Evolutionary conservation across 2,329 filamentous ascomycete species (phyloP).

Genomic region (Pseudonectria buxi): DNA sequence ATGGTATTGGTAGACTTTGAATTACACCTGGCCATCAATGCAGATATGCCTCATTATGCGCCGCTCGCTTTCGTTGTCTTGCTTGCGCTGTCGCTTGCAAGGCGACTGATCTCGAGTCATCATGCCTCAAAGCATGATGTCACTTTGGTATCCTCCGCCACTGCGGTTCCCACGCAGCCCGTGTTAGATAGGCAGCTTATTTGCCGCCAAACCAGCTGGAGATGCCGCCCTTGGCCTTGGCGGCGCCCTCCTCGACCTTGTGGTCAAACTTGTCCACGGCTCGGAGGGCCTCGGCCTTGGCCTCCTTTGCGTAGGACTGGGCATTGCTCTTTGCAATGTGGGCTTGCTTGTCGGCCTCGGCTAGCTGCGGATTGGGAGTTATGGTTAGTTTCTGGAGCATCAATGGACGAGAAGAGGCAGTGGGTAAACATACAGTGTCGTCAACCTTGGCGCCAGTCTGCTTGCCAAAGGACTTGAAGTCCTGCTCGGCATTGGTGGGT

Average conservation of each 20-base stretch:
- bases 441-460: constrained; percentile 61
- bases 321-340: constrained; percentile 54
- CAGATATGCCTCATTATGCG: too few relatives aligned
- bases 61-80: not conserved
- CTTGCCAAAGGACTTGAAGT: constrained; percentile 42
- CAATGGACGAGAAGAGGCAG: too few relatives aligned
- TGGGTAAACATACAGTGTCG: constrained; percentile 60
- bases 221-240: constrained; percentile 77
- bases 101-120: too few relatives aligned
- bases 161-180: not conserved
- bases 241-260: constrained; percentile 69
- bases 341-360: constrained; percentile 58
- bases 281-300: constrained; percentile 57
- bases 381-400: constrained; percentile 4
- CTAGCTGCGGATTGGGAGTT: constrained; percentile 18
- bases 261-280: constrained; percentile 79
- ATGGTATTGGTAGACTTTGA: too few relatives aligned
- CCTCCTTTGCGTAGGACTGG: constrained; percentile 54
- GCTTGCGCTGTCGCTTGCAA: too few relatives aligned
- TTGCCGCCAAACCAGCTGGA: constrained; percentile 75
- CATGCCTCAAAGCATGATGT: too few relatives aligned
- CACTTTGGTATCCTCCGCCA: too few relatives aligned
- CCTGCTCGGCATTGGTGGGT: constrained; percentile 54
- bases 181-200: constrained; percentile 8
- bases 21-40: too few relatives aligned